Evolutionary conservation across 306 rosid species (phyloP).

Genomic region (Gynostemma pentaphyllum): DNA sequence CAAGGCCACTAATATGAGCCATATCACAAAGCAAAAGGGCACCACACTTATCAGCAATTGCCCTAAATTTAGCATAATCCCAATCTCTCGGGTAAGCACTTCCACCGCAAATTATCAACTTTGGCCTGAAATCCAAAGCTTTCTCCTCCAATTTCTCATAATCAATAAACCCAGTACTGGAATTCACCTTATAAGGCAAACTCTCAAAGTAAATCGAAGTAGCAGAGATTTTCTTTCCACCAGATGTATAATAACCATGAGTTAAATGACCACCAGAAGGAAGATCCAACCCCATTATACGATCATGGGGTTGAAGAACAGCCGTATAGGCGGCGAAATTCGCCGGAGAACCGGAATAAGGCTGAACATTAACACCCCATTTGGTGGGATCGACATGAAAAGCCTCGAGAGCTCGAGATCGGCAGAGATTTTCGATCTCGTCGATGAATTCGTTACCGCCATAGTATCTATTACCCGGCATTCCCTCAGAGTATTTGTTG

Average conservation of each 20-base stretch:
- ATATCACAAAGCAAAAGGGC: slow-evolving; percentile 78
- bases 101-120: slow-evolving; percentile 78
- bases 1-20: slow-evolving; percentile 97
- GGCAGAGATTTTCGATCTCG: slow-evolving; percentile 70
- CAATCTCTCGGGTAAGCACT: slow-evolving; percentile 92
- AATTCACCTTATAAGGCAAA: slow-evolving; percentile 76
- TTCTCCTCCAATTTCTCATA: slow-evolving; percentile 83
- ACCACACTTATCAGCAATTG: slow-evolving; percentile 75
- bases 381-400: slow-evolving; percentile 41
- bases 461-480: slow-evolving; percentile 88
- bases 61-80: slow-evolving; percentile 56
- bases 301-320: slow-evolving; percentile 75
- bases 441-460: slow-evolving; percentile 93
- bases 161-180: slow-evolving; percentile 47
- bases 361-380: slow-evolving; percentile 93
- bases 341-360: slow-evolving; percentile 87
- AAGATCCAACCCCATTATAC: slow-evolving; percentile 88
- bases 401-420: slow-evolving; percentile 70
- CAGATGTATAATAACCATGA: slow-evolving; percentile 83
- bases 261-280: slow-evolving; percentile 90
- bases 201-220: slow-evolving; percentile 95
- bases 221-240: slow-evolving; percentile 92
- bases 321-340: slow-evolving; percentile 97
- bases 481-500: slow-evolving; percentile 88
- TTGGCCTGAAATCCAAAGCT: slow-evolving; percentile 86